These are phyloP conservation scores for Neurospora sp. DNA, from an alignment of 2,329 filamentous ascomycete genomes.

Conservation along the genomic window DNA sequence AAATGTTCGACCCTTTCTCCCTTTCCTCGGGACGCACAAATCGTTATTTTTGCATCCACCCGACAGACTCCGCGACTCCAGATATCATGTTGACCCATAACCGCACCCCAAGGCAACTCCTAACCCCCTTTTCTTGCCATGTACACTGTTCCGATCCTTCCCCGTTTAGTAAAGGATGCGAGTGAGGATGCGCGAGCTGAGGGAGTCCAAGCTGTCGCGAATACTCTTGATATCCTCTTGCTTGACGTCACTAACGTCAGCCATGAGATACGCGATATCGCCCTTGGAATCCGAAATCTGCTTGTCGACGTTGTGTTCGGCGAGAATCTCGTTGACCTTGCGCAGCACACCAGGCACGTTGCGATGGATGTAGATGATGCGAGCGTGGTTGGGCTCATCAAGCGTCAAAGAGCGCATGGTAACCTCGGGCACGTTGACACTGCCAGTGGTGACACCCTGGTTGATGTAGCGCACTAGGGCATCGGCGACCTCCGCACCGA, in stretches of 20 bases:
- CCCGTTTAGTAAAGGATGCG: constrained; percentile 28
- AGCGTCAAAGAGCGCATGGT: constrained; percentile 79
- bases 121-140: not conserved
- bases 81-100: not conserved
- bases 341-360: constrained; percentile 93
- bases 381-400: constrained; percentile 80
- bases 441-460: constrained; percentile 80
- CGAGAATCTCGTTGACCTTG: constrained; percentile 89
- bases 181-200: constrained; percentile 45
- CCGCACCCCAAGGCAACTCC: not conserved
- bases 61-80: not conserved
- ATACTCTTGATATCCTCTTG: constrained; percentile 75
- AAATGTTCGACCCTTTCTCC: not conserved
- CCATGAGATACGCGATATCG: constrained; percentile 95
- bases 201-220: constrained; percentile 68
- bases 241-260: constrained; percentile 84
- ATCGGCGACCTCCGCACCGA: constrained; percentile 84
- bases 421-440: constrained; percentile 96
- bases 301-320: constrained; percentile 96
- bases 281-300: constrained; percentile 94
- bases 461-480: constrained; percentile 92
- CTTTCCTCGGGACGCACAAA: not conserved
- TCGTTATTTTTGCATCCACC: not conserved
- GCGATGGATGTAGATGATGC: constrained; percentile 92
- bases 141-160: not conserved